These are phyloP conservation scores for Asterophora lycoperdoides DNA, from an alignment of 768 basidiomycete genomes.

Conservation along the genomic window DNA sequence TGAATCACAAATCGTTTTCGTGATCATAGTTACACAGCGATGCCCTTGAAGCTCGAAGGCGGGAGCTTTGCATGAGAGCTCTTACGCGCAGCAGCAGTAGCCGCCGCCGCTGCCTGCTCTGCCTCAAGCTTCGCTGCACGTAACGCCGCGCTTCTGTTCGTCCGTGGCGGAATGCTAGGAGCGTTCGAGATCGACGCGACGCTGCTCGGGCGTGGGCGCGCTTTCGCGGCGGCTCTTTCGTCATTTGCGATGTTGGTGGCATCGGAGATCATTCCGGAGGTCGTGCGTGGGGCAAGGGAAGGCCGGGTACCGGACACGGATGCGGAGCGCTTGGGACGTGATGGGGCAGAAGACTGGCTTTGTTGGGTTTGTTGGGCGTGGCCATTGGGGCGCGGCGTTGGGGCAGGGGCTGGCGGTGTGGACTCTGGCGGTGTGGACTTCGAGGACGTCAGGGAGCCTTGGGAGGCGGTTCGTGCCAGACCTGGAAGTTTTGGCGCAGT, in stretches of 20 bases:
- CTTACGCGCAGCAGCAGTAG: constrained; percentile 34
- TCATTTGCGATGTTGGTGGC: constrained; percentile 4
- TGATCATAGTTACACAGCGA: constrained; percentile 17
- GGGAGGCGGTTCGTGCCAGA: constrained; percentile 42
- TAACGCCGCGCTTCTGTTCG: constrained; percentile 70
- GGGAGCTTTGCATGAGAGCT: constrained; percentile 27
- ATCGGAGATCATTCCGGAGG: constrained; percentile 9
- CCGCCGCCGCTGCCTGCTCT: constrained; percentile 36
- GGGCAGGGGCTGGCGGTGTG: constrained; percentile 16
- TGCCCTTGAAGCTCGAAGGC: constrained; percentile 39
- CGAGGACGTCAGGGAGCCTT: constrained; percentile 22
- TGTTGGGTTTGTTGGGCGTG: constrained; percentile 18
- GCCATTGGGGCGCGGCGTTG: constrained; percentile 7
- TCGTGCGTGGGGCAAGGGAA: constrained; percentile 14
- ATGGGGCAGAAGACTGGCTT: constrained; percentile 25
- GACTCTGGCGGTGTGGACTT: neutral
- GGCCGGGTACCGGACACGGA: constrained; percentile 33
- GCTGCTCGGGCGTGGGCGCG: constrained; percentile 53
- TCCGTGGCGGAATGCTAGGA: constrained; percentile 64
- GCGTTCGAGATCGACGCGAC: constrained; percentile 33
- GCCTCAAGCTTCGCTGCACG: constrained; percentile 66
- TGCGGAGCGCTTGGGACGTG: constrained; percentile 14
- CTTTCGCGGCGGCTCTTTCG: constrained; percentile 13
- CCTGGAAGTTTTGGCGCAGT: constrained; percentile 39
- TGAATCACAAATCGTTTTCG: too few relatives aligned